phyloP scores from a whole-genome alignment of 768 basidiomycete genomes.

The Xerocomellus amylosporus region DNA sequence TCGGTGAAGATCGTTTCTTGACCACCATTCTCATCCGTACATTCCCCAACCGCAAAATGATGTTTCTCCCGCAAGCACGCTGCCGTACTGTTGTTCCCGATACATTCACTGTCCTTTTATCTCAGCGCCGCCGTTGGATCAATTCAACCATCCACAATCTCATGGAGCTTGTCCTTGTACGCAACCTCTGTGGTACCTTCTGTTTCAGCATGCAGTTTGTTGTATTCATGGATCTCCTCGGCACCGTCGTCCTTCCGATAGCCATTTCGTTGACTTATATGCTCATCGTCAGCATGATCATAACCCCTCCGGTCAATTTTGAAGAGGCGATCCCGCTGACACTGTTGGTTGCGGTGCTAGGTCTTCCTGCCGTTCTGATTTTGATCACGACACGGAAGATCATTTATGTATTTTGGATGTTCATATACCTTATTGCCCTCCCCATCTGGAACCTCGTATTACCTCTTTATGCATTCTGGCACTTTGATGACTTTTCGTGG shows the following conservation, averaged over 20 bases:
- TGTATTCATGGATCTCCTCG: slow-evolving; percentile 94
- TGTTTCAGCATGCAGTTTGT: slow-evolving; percentile 99
- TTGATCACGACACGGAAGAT: slow-evolving; percentile 92
- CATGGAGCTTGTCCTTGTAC: slow-evolving; percentile 97
- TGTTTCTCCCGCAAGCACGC: slow-evolving; percentile 95
- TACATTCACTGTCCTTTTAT: slow-evolving; percentile 88
- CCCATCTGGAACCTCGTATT: slow-evolving; percentile 96
- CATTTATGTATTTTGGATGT: slow-evolving; percentile 97
- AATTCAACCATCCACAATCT: slow-evolving; percentile 99
- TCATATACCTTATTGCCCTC: slow-evolving; percentile 87
- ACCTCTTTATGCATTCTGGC: slow-evolving; percentile 97
- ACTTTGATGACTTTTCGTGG: slow-evolving; percentile 99
- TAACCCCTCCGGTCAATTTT: slow-evolving; percentile 80
- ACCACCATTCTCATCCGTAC: slow-evolving; percentile 95
- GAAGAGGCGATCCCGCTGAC: slow-evolving; percentile 92
- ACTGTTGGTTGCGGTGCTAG: slow-evolving; percentile 86
- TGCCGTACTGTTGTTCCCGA: slow-evolving; percentile 97
- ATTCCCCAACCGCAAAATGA: slow-evolving; percentile 99
- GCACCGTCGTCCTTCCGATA: slow-evolving; percentile 89
- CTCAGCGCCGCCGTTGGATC: slow-evolving; percentile 98
- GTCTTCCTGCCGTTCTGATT: slow-evolving; percentile 90
- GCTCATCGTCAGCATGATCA: slow-evolving; percentile 76
- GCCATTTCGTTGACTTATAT: slow-evolving; percentile 90
- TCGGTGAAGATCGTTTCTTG: slow-evolving; percentile 98
- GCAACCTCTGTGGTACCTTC: slow-evolving; percentile 97